A percentile compares a stretch with the other conserved stretches of the same genome.
Conservation (phyloP, 768 basidiomycete species). For the Psilocybe subaeruginosa region DNA sequence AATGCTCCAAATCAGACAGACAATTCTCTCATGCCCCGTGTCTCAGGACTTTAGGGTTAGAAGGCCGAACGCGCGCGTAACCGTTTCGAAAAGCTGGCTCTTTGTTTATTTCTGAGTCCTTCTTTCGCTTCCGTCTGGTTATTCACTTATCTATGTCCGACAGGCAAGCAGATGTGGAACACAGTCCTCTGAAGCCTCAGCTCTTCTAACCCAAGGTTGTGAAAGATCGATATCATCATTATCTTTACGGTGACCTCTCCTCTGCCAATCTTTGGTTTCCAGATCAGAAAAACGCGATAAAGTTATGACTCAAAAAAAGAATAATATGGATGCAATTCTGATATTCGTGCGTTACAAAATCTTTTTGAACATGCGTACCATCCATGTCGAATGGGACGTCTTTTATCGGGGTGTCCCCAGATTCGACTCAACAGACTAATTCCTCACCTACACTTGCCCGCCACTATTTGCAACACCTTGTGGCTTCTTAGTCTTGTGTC, state of each 20-base stretch:
- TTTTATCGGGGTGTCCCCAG: not conserved
- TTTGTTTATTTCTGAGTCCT: too few relatives aligned
- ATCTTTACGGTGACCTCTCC: slow-evolving; percentile 37
- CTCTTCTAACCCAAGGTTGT: not conserved
- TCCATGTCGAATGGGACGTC: slow-evolving; percentile 20
- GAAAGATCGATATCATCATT: slow-evolving; percentile 17
- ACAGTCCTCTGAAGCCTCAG: not conserved
- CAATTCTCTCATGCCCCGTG: too few relatives aligned
- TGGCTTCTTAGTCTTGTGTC: slow-evolving; percentile 51
- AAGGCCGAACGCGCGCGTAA: too few relatives aligned
- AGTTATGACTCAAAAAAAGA: slow-evolving; percentile 36
- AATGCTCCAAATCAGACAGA: too few relatives aligned
- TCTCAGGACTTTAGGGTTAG: too few relatives aligned
- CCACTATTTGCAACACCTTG: slow-evolving; percentile 37
- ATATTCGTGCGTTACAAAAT: slow-evolving; percentile 35
- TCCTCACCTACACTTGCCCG: slow-evolving; percentile 30
- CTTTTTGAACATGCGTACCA: slow-evolving; percentile 31
- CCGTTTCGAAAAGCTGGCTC: too few relatives aligned
- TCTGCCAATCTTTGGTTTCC: slow-evolving; percentile 39
- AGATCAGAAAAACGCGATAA: slow-evolving; percentile 36
- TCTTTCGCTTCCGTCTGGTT: too few relatives aligned
- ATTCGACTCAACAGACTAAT: not conserved
- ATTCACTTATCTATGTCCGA: slow-evolving; percentile 6
- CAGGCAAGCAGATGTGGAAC: slow-evolving; percentile 5
- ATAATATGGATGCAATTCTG: slow-evolving; percentile 42